A percentile compares a stretch with the other conserved stretches of the same genome.
These are phyloP conservation scores for Fusarium compactum DNA, from an alignment of 2,329 filamentous ascomycete species.

Conservation along the genomic window DNA sequence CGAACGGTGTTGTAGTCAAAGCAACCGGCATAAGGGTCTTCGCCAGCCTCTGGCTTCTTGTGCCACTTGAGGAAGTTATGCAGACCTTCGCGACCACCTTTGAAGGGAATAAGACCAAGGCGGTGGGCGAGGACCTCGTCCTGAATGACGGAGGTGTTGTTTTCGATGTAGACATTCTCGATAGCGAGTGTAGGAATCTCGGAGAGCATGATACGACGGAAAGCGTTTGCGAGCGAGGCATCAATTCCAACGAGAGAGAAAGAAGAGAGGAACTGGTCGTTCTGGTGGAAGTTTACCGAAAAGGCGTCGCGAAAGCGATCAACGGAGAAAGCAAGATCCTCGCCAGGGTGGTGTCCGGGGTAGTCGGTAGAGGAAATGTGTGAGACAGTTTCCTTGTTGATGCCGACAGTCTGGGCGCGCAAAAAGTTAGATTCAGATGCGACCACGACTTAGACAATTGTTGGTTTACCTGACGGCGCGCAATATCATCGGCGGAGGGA, in stretches of 20 bases:
- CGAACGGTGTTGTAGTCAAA: constrained; percentile 90
- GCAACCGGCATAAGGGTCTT: constrained; percentile 69
- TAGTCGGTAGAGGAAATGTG: constrained; percentile 92
- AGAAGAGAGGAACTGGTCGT: constrained; percentile 79
- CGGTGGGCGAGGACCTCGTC: constrained; percentile 95
- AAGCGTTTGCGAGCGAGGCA: constrained; percentile 94
- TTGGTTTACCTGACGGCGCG: constrained; percentile 68
- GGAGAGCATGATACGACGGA: constrained; percentile 93
- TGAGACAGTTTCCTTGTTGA: constrained; percentile 91
- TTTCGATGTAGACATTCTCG: constrained; percentile 91
- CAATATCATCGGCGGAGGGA: constrained; percentile 67
- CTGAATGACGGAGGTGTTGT: constrained; percentile 98
- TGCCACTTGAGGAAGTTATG: constrained; percentile 84
- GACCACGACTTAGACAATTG: constrained; percentile 4
- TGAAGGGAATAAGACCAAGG: constrained; percentile 90
- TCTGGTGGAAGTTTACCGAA: constrained; percentile 84
- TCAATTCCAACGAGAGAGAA: constrained; percentile 95
- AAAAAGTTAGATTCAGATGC: constrained; percentile 27
- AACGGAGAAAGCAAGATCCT: constrained; percentile 85
- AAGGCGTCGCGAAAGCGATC: constrained; percentile 78
- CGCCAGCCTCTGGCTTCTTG: constrained; percentile 74
- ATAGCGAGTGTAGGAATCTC: constrained; percentile 96
- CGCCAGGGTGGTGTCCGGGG: constrained; percentile 89
- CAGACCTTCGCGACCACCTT: constrained; percentile 81
- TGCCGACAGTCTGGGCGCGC: constrained; percentile 76